Base-by-base conservation (phyloP, 176 grass and related monocot genomes). In the Secale cereale region DNA sequence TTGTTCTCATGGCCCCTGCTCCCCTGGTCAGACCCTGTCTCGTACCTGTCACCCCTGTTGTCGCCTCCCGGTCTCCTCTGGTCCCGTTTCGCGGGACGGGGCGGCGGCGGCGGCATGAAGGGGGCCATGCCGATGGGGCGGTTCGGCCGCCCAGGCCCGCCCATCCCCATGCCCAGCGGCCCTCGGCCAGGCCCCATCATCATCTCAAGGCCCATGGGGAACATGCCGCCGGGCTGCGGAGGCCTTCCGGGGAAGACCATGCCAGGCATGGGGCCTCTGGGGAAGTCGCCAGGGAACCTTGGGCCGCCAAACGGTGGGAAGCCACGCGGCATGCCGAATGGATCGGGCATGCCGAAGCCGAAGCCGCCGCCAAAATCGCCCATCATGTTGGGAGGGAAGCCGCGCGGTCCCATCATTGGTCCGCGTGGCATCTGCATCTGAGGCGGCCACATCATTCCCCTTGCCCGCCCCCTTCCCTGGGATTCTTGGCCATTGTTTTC, bases 331-430 rank as follows among this genome's bases (percentile, higher is more conserved):
- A 92, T 74, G 31, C 87, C 96, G 40, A 96, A 99, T 28, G 89
- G 80, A 74, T 99, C 93, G 0, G 93, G 97, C 84, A 90, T 89
- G 30, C 91, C 89, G 29, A 98, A 97, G 57, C 95, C 91, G 5
- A 52, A 52, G 14, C 92, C 89, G 1, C 74, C 72, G 0, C 91
- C 93, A 81, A 97, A 98, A 43, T 93, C 87, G 1, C 91, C 93
- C 83, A 99, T 96, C 97, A 96, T 96, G 68, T 90, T 81, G 30
- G 90, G 97, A 73, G 93, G 97, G 70, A 95, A 95, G 28, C 92
- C 85, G 28, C 97, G 89, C 22, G 78, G 77, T 45, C 93, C 93
- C 31, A 94, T 83, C 85, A 95, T 88, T 22, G 93, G 87, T 27
- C 81, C 87, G 0, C 89, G 94, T 9, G 81, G 60, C 87, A 92